phyloP scores from a whole-genome alignment of 305 asterid species.

The Fraxinus floribunda region DNA sequence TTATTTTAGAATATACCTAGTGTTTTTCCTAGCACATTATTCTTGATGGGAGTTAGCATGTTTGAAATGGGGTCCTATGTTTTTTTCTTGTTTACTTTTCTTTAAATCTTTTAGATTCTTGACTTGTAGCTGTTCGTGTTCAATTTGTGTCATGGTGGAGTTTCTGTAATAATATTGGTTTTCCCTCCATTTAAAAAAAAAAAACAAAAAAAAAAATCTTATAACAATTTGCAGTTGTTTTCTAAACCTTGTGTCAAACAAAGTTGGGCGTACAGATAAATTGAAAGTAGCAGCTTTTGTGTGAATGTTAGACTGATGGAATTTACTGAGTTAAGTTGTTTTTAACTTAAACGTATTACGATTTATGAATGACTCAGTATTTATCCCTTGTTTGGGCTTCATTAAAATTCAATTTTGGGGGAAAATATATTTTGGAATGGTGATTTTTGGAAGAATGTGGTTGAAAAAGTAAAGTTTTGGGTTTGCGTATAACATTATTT shows the following conservation, averaged over 20 bases:
- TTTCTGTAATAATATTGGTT: neutral
- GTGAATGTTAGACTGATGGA: neutral
- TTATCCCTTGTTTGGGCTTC: neutral
- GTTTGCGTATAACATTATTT: no score
- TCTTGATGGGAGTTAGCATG: conserved; percentile 27
- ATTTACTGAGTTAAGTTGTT: neutral
- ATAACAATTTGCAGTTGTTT: neutral
- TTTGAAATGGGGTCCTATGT: conserved; percentile 14
- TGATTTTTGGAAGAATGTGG: no score
- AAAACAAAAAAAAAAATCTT: neutral
- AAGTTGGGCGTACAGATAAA: neutral
- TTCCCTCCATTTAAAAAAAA: neutral
- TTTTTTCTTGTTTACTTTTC: conserved; percentile 21
- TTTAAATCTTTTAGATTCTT: neutral
- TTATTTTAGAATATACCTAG: conserved; percentile 29
- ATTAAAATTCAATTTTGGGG: neutral
- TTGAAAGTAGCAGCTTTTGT: neutral
- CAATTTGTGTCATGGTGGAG: neutral
- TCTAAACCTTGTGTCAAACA: neutral
- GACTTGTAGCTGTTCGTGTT: conserved; percentile 21
- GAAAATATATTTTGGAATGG: no score
- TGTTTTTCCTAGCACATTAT: conserved; percentile 34
- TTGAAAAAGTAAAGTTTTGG: no score
- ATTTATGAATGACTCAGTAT: neutral
- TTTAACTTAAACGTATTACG: neutral